Evolutionary conservation across 2,329 filamentous ascomycete genomes (phyloP).

Genomic region (Paecilomyces sp.): DNA sequence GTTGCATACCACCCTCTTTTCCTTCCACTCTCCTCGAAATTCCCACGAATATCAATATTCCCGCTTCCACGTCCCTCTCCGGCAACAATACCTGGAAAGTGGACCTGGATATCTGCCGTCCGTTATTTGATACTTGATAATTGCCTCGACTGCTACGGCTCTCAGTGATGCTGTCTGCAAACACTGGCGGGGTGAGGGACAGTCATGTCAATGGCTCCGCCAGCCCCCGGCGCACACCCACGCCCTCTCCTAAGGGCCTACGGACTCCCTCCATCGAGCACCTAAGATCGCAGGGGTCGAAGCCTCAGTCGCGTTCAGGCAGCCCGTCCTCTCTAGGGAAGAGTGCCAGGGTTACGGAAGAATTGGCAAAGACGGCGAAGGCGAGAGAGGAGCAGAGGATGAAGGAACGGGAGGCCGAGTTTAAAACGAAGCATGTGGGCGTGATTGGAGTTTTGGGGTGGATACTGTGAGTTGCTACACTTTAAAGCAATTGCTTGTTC

Average conservation of each 20-base stretch:
- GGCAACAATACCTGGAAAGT: neutral
- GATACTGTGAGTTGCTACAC: slow-evolving; percentile 29
- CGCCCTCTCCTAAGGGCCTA: neutral
- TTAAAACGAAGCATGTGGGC: slow-evolving; percentile 31
- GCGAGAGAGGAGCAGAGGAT: slow-evolving; percentile 20
- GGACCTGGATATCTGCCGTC: neutral
- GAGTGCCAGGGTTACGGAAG: neutral
- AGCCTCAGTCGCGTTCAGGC: slow-evolving; percentile 10
- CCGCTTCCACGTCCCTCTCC: neutral
- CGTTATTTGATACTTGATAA: neutral
- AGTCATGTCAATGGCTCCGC: neutral
- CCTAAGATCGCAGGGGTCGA: slow-evolving; percentile 14
- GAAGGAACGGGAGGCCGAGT: slow-evolving; percentile 26
- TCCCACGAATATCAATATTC: neutral
- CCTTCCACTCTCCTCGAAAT: neutral
- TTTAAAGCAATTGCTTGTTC: neutral
- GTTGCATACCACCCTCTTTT: neutral
- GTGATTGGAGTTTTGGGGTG: slow-evolving; percentile 31
- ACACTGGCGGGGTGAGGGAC: neutral
- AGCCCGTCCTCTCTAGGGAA: slow-evolving; percentile 8
- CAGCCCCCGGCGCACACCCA: neutral
- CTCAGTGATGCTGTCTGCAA: neutral
- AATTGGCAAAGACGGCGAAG: slow-evolving; percentile 13
- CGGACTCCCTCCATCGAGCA: slow-evolving; percentile 7
- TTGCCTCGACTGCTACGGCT: neutral